Evolutionary conservation across 2,329 filamentous ascomycete genomes (phyloP).

Genomic region (Alternaria incomplexa): DNA sequence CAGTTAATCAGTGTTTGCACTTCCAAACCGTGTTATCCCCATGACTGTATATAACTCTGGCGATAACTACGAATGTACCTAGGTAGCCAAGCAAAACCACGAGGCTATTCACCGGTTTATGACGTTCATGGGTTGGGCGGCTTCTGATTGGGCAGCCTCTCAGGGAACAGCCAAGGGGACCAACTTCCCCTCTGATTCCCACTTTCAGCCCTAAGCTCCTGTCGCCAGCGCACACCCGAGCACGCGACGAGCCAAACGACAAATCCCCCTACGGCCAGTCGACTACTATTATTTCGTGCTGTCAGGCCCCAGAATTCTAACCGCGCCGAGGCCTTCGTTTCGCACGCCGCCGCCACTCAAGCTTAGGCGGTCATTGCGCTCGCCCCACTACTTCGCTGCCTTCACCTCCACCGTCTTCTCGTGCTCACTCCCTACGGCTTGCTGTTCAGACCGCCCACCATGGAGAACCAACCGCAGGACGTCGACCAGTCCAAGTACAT

Average conservation of each 20-base stretch:
- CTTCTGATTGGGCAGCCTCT: conserved; percentile 16
- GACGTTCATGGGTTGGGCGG: conserved; percentile 12
- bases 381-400: conserved; percentile 42
- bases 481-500: conserved; percentile 58
- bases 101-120: conserved; percentile 20
- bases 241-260: conserved; percentile 39
- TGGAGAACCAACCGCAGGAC: conserved; percentile 44
- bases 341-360: conserved; percentile 42
- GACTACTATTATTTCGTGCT: conserved; percentile 19
- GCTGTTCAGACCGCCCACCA: conserved; percentile 34
- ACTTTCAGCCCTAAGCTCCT: conserved; percentile 30
- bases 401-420: conserved; percentile 29
- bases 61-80: neutral
- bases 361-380: conserved; percentile 34
- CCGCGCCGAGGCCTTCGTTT: conserved; percentile 40
- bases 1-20: too few relatives aligned
- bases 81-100: neutral
- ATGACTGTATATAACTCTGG: too few relatives aligned
- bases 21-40: too few relatives aligned
- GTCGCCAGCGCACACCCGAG: conserved; percentile 29
- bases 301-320: conserved; percentile 18
- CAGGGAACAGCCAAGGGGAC: conserved; percentile 15
- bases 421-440: conserved; percentile 29
- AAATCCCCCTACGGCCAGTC: conserved; percentile 1
- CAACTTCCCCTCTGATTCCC: conserved; percentile 15